These are phyloP conservation scores for Leptomonas pyrrhocoris DNA, from an alignment of 208 protist genomes.

Conservation along the genomic window DNA sequence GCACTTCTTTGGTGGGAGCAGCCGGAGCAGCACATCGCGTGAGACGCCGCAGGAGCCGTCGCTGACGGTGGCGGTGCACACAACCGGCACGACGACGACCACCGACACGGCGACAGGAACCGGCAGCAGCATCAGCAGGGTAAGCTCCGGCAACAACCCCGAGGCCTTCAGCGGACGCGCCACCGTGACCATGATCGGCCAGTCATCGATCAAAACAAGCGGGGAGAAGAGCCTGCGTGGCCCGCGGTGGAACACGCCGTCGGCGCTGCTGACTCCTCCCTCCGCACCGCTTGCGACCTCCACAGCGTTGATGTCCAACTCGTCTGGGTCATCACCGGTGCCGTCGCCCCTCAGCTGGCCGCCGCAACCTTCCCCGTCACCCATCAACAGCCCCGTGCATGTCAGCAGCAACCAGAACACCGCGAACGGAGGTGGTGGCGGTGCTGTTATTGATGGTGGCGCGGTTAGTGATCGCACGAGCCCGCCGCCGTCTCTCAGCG, in stretches of 20 bases:
- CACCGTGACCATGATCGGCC: not conserved
- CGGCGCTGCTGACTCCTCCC: not conserved
- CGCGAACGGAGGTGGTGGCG: not conserved
- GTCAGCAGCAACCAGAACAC: not conserved
- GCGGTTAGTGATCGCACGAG: not conserved
- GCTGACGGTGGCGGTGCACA: not conserved
- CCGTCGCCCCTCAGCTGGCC: not conserved
- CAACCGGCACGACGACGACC: not conserved
- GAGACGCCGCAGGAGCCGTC: slow-evolving; percentile 1
- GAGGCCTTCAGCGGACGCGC: not conserved
- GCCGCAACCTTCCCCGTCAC: not conserved
- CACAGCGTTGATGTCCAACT: not conserved
- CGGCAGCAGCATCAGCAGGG: not conserved
- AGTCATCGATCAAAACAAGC: not conserved
- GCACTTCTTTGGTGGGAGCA: slow-evolving; percentile 9
- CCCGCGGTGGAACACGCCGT: slow-evolving; percentile 1
- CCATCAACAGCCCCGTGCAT: not conserved
- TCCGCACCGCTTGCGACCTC: not conserved
- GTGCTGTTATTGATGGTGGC: not conserved
- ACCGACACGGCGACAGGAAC: not conserved
- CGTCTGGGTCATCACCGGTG: not conserved
- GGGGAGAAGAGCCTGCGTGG: not conserved
- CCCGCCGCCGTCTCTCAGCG: not conserved
- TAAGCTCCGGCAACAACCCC: slow-evolving; percentile 9
- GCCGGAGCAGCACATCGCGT: slow-evolving; percentile 5